Conservation (phyloP, 176 grass and related monocot species). For the Eragrostis curvula region DNA sequence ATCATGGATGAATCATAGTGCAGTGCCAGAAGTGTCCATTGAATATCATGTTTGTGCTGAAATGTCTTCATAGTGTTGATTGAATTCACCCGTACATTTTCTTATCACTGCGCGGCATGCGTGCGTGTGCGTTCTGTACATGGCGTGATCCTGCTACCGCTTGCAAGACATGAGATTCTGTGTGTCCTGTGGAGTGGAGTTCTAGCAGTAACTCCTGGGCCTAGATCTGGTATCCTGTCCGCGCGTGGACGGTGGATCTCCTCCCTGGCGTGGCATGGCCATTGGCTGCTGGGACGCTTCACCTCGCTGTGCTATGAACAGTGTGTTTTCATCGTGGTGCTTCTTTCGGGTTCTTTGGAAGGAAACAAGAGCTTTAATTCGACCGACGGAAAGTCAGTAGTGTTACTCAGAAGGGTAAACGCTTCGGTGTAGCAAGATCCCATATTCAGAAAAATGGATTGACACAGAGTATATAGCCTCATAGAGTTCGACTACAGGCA, state of each 20-base stretch:
- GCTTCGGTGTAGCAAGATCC: not conserved
- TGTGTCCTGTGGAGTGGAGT: not conserved
- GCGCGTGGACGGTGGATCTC: not conserved
- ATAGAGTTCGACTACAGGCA: too few relatives aligned
- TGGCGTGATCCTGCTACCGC: too few relatives aligned
- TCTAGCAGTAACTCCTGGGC: not conserved
- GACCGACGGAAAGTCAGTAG: too few relatives aligned
- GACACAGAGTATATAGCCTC: too few relatives aligned
- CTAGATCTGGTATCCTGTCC: not conserved
- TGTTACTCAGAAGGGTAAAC: not conserved
- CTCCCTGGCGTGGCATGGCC: not conserved
- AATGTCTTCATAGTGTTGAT: too few relatives aligned
- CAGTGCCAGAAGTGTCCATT: too few relatives aligned
- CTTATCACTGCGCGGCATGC: constrained; percentile 28
- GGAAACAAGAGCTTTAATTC: too few relatives aligned
- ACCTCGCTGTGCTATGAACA: not conserved
- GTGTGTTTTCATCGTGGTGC: not conserved
- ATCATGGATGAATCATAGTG: too few relatives aligned
- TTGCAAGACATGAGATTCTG: not conserved
- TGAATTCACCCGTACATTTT: not conserved
- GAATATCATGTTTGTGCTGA: too few relatives aligned
- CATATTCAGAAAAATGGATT: too few relatives aligned
- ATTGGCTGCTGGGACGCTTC: not conserved
- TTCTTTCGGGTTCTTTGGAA: not conserved
- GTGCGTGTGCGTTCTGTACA: not conserved